Evolutionary conservation across 83 land plant genomes (phyloP).

Genomic region (Isoetes engelmannii): DNA sequence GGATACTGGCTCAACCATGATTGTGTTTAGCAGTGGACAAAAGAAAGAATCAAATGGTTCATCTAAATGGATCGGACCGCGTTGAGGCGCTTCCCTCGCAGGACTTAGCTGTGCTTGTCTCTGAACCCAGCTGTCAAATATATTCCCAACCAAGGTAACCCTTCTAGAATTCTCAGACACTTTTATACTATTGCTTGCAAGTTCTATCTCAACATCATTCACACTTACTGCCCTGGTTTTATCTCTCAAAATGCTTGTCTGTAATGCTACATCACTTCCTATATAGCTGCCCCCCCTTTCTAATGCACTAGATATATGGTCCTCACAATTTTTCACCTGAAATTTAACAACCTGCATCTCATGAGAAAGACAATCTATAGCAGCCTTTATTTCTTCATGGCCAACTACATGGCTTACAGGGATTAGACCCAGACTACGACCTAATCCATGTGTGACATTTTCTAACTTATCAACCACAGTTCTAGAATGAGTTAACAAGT

Average conservation of each 20-base stretch:
- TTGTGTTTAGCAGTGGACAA: constrained; percentile 69
- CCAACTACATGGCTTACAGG: constrained; percentile 34
- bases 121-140: constrained; percentile 43
- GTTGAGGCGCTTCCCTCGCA: constrained; percentile 17
- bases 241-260: constrained; percentile 38
- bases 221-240: constrained; percentile 56
- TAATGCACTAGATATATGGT: constrained; percentile 14
- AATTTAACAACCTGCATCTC: constrained; percentile 36
- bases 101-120: constrained; percentile 14
- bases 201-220: constrained; percentile 46
- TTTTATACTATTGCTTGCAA: constrained; percentile 27
- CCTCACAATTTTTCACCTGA: constrained; percentile 19
- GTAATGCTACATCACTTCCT: constrained; percentile 22
- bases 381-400: constrained; percentile 27
- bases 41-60: constrained; percentile 55
- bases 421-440: constrained; percentile 32
- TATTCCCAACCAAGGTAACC: constrained; percentile 36
- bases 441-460: constrained; percentile 33
- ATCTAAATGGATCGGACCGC: constrained; percentile 33
- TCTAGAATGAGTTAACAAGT: constrained; percentile 30
- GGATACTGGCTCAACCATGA: constrained; percentile 68
- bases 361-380: constrained; percentile 31
- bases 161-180: constrained; percentile 40
- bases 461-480: constrained; percentile 28
- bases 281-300: constrained; percentile 19